Percentiles rank a stretch among this genome's conserved stretches.
phyloP scores from a whole-genome alignment of 192 early-diverging fungal species.

The Entomortierella parvispora region DNA sequence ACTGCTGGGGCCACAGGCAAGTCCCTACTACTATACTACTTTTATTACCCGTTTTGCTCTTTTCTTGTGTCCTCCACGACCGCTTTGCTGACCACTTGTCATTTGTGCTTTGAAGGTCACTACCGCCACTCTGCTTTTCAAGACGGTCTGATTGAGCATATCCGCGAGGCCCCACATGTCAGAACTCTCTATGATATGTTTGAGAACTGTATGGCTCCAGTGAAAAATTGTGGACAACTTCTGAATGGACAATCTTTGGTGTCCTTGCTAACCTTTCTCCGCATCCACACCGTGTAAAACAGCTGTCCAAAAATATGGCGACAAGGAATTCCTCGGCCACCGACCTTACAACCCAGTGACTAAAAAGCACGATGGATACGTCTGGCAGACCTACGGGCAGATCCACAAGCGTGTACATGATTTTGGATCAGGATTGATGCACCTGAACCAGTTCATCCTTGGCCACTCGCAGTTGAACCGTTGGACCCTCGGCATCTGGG shows the following conservation, averaged over 20 bases:
- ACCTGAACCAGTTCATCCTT: constrained; percentile 56
- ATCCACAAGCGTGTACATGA: constrained; percentile 61
- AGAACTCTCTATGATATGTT: constrained; percentile 51
- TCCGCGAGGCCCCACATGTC: constrained; percentile 15
- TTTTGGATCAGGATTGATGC: constrained; percentile 74
- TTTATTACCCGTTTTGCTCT: no score
- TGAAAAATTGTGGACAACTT: no score
- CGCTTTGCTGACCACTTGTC: no score
- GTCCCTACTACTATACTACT: neutral
- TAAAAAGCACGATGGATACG: constrained; percentile 66
- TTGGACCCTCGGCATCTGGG: constrained; percentile 72
- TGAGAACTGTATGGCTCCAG: constrained; percentile 14
- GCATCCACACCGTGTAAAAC: neutral
- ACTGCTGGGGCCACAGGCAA: constrained; percentile 56
- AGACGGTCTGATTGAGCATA: constrained; percentile 11
- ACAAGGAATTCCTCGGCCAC: constrained; percentile 69
- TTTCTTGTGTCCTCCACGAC: no score
- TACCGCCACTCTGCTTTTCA: constrained; percentile 6
- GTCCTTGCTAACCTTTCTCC: neutral
- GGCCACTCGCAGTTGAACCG: constrained; percentile 29
- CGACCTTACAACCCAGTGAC: constrained; percentile 63
- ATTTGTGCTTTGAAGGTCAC: constrained; percentile 11
- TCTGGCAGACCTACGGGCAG: constrained; percentile 75
- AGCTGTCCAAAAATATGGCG: constrained; percentile 61
- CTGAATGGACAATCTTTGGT: no score